Conservation (phyloP, 1,139 yeast genomes). For the Kurtzmaniella quercitrusa region DNA sequence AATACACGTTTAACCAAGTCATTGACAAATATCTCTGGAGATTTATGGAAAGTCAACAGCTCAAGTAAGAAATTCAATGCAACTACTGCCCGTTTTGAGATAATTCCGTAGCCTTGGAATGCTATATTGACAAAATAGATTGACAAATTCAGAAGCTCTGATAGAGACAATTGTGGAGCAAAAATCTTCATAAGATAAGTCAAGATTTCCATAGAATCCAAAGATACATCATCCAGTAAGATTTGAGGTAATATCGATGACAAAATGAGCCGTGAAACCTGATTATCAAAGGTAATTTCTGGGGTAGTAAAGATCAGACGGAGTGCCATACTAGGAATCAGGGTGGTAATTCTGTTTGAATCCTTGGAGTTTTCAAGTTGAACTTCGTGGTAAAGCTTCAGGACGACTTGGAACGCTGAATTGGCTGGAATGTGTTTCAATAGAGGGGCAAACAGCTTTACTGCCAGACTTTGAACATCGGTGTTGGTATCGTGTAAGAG, state of each 20-base stretch:
- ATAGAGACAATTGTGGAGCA: constrained; percentile 43
- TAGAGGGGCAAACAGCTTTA: constrained; percentile 49
- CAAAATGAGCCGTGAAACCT: constrained; percentile 20
- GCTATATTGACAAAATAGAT: constrained; percentile 34
- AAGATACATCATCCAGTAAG: constrained; percentile 24
- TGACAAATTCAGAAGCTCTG: constrained; percentile 37
- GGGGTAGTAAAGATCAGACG: constrained; percentile 50
- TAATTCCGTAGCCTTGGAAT: constrained; percentile 42
- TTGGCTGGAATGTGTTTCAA: constrained; percentile 25
- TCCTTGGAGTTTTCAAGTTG: constrained; percentile 19
- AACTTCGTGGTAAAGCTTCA: constrained; percentile 22
- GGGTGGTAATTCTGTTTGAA: constrained; percentile 47
- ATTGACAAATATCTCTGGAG: constrained; percentile 12
- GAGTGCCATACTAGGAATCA: constrained; percentile 68
- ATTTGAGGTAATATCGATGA: constrained; percentile 19
- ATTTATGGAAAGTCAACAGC: constrained; percentile 17
- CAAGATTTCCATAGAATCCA: constrained; percentile 64
- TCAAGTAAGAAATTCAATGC: constrained; percentile 49
- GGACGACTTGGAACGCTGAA: constrained; percentile 20
- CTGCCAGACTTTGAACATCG: constrained; percentile 78
- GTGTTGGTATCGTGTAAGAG: constrained; percentile 62
- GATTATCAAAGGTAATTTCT: constrained; percentile 15
- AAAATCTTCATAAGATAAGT: constrained; percentile 53
- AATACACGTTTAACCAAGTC: neutral
- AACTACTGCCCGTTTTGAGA: constrained; percentile 51